phyloP scores from a whole-genome alignment of 805 yeast species.

The Candida xiaguanensis region DNA sequence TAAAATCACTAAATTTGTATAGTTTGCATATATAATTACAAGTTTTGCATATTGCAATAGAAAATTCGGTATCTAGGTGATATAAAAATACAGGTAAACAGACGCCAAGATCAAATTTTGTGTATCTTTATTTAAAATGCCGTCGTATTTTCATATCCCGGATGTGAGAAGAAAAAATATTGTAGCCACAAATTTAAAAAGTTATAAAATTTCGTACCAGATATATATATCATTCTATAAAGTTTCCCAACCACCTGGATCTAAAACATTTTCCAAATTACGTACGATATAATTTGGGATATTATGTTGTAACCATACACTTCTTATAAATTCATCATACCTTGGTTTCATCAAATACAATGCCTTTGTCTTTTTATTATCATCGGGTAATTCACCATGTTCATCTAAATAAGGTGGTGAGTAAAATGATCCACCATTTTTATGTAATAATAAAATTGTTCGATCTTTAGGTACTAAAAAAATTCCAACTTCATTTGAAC shows the following conservation, averaged over 20 bases:
- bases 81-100: no score
- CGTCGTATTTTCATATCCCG: no score
- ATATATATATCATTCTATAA: slow-evolving; percentile 31
- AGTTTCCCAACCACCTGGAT: slow-evolving; percentile 96
- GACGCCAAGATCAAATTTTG: no score
- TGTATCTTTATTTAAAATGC: no score
- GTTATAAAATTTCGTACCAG: no score
- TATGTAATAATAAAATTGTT: slow-evolving; percentile 58
- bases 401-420: slow-evolving; percentile 81
- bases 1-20: no score
- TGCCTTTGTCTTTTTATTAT: slow-evolving; percentile 67
- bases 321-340: slow-evolving; percentile 63
- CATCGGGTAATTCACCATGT: slow-evolving; percentile 83
- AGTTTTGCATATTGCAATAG: no score
- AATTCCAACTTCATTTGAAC: slow-evolving; percentile 65
- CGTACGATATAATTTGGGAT: slow-evolving; percentile 75
- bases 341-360: slow-evolving; percentile 58
- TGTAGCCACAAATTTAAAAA: neutral
- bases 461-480: slow-evolving; percentile 71
- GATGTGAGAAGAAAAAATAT: no score
- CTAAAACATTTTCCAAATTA: slow-evolving; percentile 71
- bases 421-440: slow-evolving; percentile 78
- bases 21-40: no score
- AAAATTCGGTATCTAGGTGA: no score
- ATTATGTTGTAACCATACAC: slow-evolving; percentile 76